phyloP scores from a whole-genome alignment of 306 rosid species.

The Echinosophora koreensis region DNA sequence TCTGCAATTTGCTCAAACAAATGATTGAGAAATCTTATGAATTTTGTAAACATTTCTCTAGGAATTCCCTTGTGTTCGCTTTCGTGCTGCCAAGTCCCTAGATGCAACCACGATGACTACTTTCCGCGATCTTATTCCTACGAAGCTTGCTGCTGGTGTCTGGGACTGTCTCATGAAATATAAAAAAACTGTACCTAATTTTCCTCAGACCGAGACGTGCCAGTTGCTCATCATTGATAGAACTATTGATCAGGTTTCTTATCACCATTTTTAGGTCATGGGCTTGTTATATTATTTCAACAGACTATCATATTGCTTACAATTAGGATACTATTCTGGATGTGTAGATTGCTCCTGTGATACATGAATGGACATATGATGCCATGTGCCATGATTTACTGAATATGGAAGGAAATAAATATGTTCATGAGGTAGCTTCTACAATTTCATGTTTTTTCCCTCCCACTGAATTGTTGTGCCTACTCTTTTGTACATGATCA shows the following conservation, averaged over 20 bases:
- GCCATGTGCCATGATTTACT: constrained; percentile 96
- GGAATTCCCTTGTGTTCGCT: constrained; percentile 89
- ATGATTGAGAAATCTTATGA: constrained; percentile 42
- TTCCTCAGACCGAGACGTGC: constrained; percentile 93
- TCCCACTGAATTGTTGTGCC: constrained; percentile 30
- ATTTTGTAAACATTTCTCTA: constrained; percentile 47
- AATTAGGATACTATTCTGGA: constrained; percentile 51
- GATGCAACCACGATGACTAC: constrained; percentile 97
- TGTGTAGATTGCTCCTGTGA: constrained; percentile 90
- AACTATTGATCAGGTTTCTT: constrained; percentile 92
- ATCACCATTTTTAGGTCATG: constrained; percentile 51
- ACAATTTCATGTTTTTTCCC: constrained; percentile 1
- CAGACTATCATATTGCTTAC: constrained; percentile 43
- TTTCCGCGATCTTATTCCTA: constrained; percentile 87
- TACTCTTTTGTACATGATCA: constrained; percentile 35
- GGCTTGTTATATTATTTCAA: constrained; percentile 34
- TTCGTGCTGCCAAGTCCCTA: constrained; percentile 91
- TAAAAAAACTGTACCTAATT: constrained; percentile 74
- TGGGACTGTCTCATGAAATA: constrained; percentile 89
- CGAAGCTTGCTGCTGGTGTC: constrained; percentile 94
- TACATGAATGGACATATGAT: constrained; percentile 97
- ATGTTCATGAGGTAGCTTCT: constrained; percentile 79
- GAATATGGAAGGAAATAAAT: constrained; percentile 89
- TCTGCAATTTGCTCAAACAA: constrained; percentile 32
- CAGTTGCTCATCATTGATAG: constrained; percentile 95